Percentiles rank a stretch among this genome's conserved stretches.
These are phyloP conservation scores for Neurospora hispaniola DNA, from an alignment of 495 filamentous ascomycete species.

Conservation along the genomic window DNA sequence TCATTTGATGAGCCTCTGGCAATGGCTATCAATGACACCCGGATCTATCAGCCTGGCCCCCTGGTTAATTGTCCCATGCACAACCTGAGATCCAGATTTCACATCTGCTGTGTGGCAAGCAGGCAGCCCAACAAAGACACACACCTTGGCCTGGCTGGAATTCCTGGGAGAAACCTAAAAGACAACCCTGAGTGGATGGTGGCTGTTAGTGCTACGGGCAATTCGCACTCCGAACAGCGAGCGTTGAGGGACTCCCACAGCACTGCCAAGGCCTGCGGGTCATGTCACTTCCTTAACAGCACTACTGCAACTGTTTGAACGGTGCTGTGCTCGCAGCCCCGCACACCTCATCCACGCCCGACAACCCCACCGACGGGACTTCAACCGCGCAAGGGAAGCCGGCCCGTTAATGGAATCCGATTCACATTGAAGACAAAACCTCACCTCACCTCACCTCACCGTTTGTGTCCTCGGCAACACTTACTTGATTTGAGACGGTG, in stretches of 20 bases:
- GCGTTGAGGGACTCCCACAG: neutral
- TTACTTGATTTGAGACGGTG: neutral
- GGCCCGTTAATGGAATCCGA: neutral
- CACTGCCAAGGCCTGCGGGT: neutral
- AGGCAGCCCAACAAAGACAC: neutral
- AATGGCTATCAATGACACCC: constrained; percentile 17
- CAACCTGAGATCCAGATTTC: constrained; percentile 10
- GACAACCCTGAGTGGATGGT: neutral
- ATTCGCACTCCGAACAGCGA: neutral
- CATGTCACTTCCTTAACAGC: neutral
- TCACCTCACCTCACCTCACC: neutral
- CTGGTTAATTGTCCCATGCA: constrained; percentile 20
- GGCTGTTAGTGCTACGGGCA: neutral
- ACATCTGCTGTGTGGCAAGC: neutral
- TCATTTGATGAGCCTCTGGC: constrained; percentile 11
- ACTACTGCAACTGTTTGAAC: neutral
- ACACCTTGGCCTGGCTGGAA: neutral
- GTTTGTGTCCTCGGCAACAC: neutral
- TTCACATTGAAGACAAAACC: neutral
- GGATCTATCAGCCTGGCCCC: constrained; percentile 4
- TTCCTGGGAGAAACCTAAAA: neutral
- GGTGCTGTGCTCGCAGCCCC: neutral
- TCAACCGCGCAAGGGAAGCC: neutral
- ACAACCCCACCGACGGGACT: neutral
- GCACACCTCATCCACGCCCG: neutral